Evolutionary conservation across 2,329 filamentous ascomycete species (phyloP), one percentile per base, ranked within the genome.

Genomic region (Hypocrella siamensis): DNA sequence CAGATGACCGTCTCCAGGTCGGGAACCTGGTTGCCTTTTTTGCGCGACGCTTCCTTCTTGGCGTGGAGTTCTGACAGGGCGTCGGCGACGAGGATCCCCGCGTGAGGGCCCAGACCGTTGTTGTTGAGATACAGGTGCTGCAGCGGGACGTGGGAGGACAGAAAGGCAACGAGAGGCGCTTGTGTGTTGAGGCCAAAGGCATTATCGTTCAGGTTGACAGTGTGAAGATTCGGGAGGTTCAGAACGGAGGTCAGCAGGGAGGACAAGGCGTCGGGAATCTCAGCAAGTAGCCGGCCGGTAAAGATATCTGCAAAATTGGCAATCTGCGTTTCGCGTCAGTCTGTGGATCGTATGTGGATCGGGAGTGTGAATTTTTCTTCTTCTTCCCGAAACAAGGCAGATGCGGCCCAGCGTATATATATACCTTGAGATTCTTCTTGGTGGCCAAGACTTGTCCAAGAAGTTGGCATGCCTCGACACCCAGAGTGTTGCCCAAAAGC

Each of bases 241-340:
- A 94, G 74, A 26, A 96, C 75, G 4, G 88, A 79, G 26, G 77
- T 85, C 33, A 98, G 75, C 30, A 98, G 75, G 36, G 73, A 76
- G 28, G 80, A 81, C 33, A 98, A 73, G 6, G 90, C 88, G 41
- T 79, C 78, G 30, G 90, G 90, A 40, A 98, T 98, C 55, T 98
- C 90, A 55, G 76, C 80, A 40, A 96, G 75, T 28, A 96, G 73
- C 43, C 90, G 83, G 19, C 82, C 83, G 36, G 90, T 98, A 64
- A 96, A 98, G 63, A 98, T 93, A 56, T 98, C 90, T 54, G 86
- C 86, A 35, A 98, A 67, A 60, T 94, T 93, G 49, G 82, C 86
- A 48, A 77, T 64, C 74, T 77, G 46, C 5, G 19, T 14, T n/a
- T n/a, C n/a, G n/a, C n/a, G n/a, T n/a, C n/a, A n/a, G n/a, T n/a